Percentiles rank a stretch among this genome's conserved stretches.
These are phyloP conservation scores for Pugionium dolabratum DNA, from an alignment of 345 rosid genomes.

Conservation along the genomic window DNA sequence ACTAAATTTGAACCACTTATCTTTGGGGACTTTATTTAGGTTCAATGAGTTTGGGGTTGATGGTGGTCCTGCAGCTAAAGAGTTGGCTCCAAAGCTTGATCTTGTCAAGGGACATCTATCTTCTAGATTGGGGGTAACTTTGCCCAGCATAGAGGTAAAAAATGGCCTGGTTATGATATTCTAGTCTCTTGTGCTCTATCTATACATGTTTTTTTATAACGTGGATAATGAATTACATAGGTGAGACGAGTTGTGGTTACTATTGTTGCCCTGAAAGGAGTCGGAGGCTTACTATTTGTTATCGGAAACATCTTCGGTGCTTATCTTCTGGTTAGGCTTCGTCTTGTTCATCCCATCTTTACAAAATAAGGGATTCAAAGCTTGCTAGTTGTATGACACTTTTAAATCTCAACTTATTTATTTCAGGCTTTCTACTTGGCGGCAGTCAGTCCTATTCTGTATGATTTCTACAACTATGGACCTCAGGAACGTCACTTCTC, in stretches of 20 bases:
- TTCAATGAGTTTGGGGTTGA: constrained; percentile 69
- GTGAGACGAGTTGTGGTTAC: constrained; percentile 52
- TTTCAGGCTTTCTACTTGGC: constrained; percentile 65
- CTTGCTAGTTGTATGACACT: neutral
- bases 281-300: constrained; percentile 78
- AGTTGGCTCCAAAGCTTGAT: constrained; percentile 65
- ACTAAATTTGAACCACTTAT: neutral
- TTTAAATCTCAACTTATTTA: constrained; percentile 17
- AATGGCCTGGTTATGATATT: constrained; percentile 5
- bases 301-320: constrained; percentile 77
- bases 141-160: constrained; percentile 69
- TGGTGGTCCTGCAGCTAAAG: constrained; percentile 91
- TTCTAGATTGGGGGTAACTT: constrained; percentile 48
- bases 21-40: constrained; percentile 23
- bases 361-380: neutral
- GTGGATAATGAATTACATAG: constrained; percentile 40
- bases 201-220: constrained; percentile 12
- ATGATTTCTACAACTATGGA: constrained; percentile 82
- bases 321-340: constrained; percentile 64
- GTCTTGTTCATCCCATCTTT: constrained; percentile 16
- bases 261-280: constrained; percentile 55
- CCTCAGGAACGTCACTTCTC: constrained; percentile 46
- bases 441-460: constrained; percentile 59
- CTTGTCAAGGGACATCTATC: constrained; percentile 57
- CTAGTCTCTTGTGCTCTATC: neutral